phyloP scores from a whole-genome alignment of 2,329 filamentous ascomycete species.

The Parastagonospora nodorum region DNA sequence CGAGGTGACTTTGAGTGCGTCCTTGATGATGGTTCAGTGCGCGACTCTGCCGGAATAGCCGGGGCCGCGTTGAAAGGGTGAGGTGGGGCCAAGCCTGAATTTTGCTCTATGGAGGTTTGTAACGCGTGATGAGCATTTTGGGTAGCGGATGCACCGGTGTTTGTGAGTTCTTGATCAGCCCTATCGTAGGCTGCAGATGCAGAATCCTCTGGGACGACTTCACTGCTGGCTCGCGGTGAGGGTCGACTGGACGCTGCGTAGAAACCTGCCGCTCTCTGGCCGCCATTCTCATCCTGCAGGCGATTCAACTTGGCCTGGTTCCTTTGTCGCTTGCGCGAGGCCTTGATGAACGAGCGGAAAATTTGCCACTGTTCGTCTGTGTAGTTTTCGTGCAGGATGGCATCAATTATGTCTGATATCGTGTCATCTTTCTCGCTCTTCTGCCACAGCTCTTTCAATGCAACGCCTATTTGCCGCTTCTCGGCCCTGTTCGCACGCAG shows the following conservation, averaged over 20 bases:
- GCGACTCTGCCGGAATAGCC: constrained; percentile 27
- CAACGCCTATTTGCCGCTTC: constrained; percentile 35
- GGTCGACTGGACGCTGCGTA: constrained; percentile 22
- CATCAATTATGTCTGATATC: constrained; percentile 49
- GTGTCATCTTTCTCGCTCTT: constrained; percentile 45
- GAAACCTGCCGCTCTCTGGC: constrained; percentile 39
- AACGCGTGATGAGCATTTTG: constrained; percentile 27
- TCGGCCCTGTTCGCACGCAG: constrained; percentile 45
- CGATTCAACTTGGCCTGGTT: constrained; percentile 27
- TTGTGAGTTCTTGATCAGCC: constrained; percentile 17
- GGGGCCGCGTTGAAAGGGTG: constrained; percentile 38
- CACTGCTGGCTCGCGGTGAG: constrained; percentile 32
- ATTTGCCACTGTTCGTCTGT: constrained; percentile 45
- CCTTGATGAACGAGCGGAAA: constrained; percentile 52
- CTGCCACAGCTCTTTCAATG: constrained; percentile 51
- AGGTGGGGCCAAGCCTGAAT: constrained; percentile 13
- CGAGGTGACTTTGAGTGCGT: constrained; percentile 40
- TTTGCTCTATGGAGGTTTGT: constrained; percentile 18
- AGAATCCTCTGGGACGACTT: constrained; percentile 30
- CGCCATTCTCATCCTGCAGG: constrained; percentile 18
- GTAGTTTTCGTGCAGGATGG: constrained; percentile 49
- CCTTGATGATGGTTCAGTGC: constrained; percentile 31
- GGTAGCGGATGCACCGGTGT: constrained; percentile 7
- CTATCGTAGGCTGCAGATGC: constrained; percentile 25
- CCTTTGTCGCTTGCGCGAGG: constrained; percentile 40